Percentiles rank a stretch among this genome's conserved stretches.
These are phyloP conservation scores for Amoeboaphelidium protococcarum DNA, from an alignment of 371 early-diverging fungal species.

Conservation along the genomic window DNA sequence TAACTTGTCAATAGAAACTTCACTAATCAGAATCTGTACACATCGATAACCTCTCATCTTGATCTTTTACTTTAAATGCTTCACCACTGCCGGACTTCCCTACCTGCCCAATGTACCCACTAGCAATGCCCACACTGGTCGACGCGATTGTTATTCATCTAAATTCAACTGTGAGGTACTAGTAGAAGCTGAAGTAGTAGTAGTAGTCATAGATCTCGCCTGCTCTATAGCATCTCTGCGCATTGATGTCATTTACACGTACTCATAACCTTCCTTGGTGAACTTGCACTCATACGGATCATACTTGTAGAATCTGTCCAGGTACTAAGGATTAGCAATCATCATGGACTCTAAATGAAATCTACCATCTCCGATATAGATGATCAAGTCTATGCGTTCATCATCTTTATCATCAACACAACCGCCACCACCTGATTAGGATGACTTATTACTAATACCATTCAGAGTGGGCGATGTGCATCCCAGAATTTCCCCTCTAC, in stretches of 20 bases:
- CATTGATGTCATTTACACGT: conserved; percentile 60
- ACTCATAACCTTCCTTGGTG: conserved; percentile 80
- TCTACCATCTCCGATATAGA: conserved; percentile 78
- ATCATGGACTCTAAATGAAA: conserved; percentile 98
- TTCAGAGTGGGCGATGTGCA: conserved; percentile 88
- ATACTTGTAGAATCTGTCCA: conserved; percentile 59
- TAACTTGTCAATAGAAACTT: conserved; percentile 76
- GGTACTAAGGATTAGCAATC: conserved; percentile 84
- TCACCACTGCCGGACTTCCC: conserved; percentile 75
- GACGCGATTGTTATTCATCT: too few species aligned
- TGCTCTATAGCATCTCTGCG: conserved; percentile 51
- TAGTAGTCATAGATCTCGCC: conserved; percentile 26
- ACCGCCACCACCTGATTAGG: too few species aligned
- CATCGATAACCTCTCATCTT: conserved; percentile 30
- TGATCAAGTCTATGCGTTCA: too few species aligned
- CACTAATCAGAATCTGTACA: conserved; percentile 53
- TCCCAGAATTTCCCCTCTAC: conserved; percentile 95
- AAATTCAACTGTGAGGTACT: too few species aligned
- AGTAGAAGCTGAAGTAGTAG: too few species aligned
- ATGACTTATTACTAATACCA: not conserved
- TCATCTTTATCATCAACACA: too few species aligned
- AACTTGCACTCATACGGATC: conserved; percentile 87
- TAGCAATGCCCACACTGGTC: conserved; percentile 69
- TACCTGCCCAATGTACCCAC: conserved; percentile 96
- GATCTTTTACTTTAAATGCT: conserved; percentile 40